These are phyloP conservation scores for Ophiosphaerella narmari DNA, from an alignment of 2,329 filamentous ascomycete species.

Conservation along the genomic window DNA sequence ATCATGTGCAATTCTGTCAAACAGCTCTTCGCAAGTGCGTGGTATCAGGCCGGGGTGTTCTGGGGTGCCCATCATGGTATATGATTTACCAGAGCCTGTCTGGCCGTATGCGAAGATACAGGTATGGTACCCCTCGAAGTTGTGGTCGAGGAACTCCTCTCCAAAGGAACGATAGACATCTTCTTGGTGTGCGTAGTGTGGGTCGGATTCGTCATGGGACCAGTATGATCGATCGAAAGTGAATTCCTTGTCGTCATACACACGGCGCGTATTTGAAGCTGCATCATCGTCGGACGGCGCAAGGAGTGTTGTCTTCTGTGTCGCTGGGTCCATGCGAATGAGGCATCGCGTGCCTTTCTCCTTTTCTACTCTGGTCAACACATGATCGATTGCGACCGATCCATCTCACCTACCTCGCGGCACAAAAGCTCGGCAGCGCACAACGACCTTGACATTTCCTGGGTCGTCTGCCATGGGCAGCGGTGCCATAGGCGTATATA, in stretches of 20 bases:
- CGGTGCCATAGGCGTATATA: constrained; percentile 35
- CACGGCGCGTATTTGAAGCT: constrained; percentile 67
- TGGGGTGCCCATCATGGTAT: constrained; percentile 92
- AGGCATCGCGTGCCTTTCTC: constrained; percentile 82
- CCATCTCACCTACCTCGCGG: constrained; percentile 45
- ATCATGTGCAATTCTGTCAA: constrained; percentile 85
- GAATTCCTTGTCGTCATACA: constrained; percentile 86
- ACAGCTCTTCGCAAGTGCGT: constrained; percentile 92
- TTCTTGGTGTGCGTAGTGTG: constrained; percentile 88
- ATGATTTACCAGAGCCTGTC: constrained; percentile 96
- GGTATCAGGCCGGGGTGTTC: constrained; percentile 91
- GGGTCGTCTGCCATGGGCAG: constrained; percentile 47
- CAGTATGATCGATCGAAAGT: constrained; percentile 98
- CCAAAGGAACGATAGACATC: constrained; percentile 93
- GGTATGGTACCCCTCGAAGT: constrained; percentile 98
- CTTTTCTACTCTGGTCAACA: constrained; percentile 65
- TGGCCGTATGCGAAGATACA: constrained; percentile 99
- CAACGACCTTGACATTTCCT: constrained; percentile 58
- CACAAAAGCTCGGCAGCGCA: constrained; percentile 55
- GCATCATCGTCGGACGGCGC: constrained; percentile 64
- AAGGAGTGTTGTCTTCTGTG: constrained; percentile 80
- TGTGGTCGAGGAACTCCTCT: constrained; percentile 97
- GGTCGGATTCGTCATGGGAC: constrained; percentile 80
- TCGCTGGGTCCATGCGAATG: constrained; percentile 86
- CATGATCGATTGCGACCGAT: background rate